These are phyloP conservation scores for Boletus rubescentipes DNA, from an alignment of 768 basidiomycete genomes.

Conservation along the genomic window DNA sequence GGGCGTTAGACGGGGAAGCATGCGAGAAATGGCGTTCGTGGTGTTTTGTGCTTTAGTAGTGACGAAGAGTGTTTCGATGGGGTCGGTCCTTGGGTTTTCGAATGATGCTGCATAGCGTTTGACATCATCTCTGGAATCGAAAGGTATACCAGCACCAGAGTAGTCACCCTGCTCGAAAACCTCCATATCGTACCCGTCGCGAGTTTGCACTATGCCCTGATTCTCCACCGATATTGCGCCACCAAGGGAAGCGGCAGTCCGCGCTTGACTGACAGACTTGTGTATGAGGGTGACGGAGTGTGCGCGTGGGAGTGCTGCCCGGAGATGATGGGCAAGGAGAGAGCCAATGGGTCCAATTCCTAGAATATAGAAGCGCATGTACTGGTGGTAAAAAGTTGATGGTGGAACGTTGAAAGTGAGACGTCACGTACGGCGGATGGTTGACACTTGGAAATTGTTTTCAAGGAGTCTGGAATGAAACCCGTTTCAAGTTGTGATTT, in stretches of 20 bases:
- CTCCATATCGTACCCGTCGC: constrained; percentile 51
- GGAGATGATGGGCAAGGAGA: constrained; percentile 78
- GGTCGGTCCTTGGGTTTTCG: constrained; percentile 20
- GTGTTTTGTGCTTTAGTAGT: constrained; percentile 77
- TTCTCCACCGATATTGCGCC: constrained; percentile 48
- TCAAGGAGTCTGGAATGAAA: not conserved
- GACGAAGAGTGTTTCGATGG: constrained; percentile 79
- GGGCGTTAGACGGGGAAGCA: constrained; percentile 62
- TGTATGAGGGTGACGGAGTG: constrained; percentile 71
- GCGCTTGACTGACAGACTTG: constrained; percentile 44
- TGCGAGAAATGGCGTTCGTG: constrained; percentile 49
- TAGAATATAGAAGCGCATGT: constrained; percentile 69
- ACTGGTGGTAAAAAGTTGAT: not conserved
- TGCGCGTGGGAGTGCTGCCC: constrained; percentile 49
- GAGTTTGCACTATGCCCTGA: constrained; percentile 43
- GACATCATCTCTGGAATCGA: constrained; percentile 14
- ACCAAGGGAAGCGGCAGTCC: constrained; percentile 32
- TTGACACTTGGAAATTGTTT: not conserved
- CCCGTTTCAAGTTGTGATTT: not conserved
- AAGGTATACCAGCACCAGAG: constrained; percentile 20
- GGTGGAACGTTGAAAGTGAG: not conserved
- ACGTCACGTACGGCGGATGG: not conserved
- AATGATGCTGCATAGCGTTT: constrained; percentile 14
- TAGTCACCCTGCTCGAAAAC: constrained; percentile 37
- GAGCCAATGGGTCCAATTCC: constrained; percentile 85